These are phyloP conservation scores for Neofusicoccum kwambonambiense DNA, from an alignment of 2,329 filamentous ascomycete species.

Conservation along the genomic window DNA sequence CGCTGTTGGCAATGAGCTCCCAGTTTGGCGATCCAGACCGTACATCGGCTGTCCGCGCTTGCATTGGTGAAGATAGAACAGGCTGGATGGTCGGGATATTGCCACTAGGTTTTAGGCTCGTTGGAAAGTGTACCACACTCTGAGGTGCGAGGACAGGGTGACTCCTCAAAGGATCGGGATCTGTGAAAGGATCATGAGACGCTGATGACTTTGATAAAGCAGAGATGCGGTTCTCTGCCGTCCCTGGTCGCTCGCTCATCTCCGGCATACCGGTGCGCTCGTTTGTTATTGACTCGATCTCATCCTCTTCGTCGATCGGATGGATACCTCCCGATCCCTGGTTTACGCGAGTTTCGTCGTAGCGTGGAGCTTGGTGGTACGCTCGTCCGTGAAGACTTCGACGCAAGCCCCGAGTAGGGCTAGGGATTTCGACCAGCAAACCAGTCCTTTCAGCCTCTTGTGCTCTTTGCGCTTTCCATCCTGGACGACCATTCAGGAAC, in stretches of 20 bases:
- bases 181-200: conserved; percentile 43
- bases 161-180: conserved; percentile 37
- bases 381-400: conserved; percentile 38
- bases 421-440: conserved; percentile 48
- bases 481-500: conserved; percentile 22
- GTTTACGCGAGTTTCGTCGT: conserved; percentile 50
- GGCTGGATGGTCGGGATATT: conserved; percentile 18
- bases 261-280: conserved; percentile 24
- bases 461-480: conserved; percentile 31
- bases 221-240: conserved; percentile 27
- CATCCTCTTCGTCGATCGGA: conserved; percentile 62
- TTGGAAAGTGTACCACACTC: conserved; percentile 9
- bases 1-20: background rate
- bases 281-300: conserved; percentile 48
- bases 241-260: conserved; percentile 26
- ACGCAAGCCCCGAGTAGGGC: conserved; percentile 48
- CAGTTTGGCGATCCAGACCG: conserved; percentile 13
- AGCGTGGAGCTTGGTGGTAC: conserved; percentile 38
- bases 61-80: conserved; percentile 25
- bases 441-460: conserved; percentile 47
- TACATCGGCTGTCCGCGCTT: conserved; percentile 20
- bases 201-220: conserved; percentile 21
- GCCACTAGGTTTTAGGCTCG: conserved; percentile 4
- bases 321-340: conserved; percentile 57
- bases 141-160: conserved; percentile 24